Evolutionary conservation across 139 green algal genomes (phyloP).

Genomic region (Chara braunii): DNA sequence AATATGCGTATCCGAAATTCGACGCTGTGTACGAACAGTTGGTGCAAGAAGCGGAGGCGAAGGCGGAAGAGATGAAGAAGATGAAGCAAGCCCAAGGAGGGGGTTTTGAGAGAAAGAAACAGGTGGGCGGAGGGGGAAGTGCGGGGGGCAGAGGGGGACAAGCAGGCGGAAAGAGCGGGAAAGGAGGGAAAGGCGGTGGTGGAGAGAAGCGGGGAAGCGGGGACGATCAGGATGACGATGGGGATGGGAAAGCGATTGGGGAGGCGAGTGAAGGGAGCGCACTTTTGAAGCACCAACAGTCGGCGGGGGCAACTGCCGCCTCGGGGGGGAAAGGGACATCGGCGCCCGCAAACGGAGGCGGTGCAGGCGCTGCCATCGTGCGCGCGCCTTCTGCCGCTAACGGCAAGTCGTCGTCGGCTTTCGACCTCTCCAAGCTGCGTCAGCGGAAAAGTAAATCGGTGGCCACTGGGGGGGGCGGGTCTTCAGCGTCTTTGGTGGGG

Average conservation of each 20-base stretch:
- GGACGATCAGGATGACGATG: no score
- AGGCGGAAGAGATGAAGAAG: constrained; percentile 13
- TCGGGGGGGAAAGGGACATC: constrained; percentile 1
- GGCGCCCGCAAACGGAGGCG: constrained; percentile 8
- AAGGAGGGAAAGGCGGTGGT: neutral
- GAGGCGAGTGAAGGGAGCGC: no score
- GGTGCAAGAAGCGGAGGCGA: constrained; percentile 17
- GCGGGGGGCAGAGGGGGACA: neutral
- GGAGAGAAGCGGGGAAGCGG: constrained; percentile 12
- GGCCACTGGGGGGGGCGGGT: neutral
- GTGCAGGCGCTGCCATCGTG: constrained; percentile 17
- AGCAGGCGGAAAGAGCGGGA: no score
- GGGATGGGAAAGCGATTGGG: no score
- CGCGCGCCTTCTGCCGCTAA: no score
- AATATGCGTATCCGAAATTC: constrained; percentile 20
- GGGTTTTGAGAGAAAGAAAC: constrained; percentile 35
- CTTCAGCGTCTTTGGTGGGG: neutral
- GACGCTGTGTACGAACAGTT: constrained; percentile 23
- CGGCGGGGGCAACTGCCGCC: neutral
- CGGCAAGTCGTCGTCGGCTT: no score
- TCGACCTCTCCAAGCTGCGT: constrained; percentile 48
- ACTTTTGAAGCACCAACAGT: no score
- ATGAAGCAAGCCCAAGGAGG: constrained; percentile 33
- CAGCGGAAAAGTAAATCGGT: neutral
- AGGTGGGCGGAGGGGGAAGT: neutral